Evolutionary conservation across 2,329 filamentous ascomycete species (phyloP).

Genomic region (Aspergillus proliferans): DNA sequence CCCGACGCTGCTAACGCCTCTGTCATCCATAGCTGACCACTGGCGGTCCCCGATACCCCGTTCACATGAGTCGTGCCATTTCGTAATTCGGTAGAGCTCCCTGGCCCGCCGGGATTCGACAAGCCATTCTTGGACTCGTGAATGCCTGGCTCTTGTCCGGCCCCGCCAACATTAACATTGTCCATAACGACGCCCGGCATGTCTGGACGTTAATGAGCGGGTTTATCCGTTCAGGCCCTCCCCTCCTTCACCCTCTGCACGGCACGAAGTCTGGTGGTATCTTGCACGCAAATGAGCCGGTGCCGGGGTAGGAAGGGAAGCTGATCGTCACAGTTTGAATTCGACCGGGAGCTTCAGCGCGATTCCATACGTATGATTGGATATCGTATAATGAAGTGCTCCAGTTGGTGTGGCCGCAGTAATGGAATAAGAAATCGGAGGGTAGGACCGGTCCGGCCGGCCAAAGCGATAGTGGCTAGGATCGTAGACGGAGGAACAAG

Average conservation of each 20-base stretch:
- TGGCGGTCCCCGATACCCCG: constrained; percentile 15
- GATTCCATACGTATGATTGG: constrained; percentile 24
- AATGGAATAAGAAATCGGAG: not conserved
- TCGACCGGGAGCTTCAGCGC: constrained; percentile 13
- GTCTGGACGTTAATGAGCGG: constrained; percentile 16
- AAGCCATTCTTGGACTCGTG: constrained; percentile 21
- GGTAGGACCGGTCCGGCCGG: not conserved
- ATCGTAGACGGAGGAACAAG: not conserved
- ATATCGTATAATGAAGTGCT: not conserved
- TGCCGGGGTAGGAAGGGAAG: constrained; percentile 21
- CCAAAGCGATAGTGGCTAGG: not conserved
- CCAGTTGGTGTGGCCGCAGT: not conserved
- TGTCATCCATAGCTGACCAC: constrained; percentile 6
- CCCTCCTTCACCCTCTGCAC: constrained; percentile 25
- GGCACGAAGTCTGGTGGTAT: constrained; percentile 17
- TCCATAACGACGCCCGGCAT: constrained; percentile 42
- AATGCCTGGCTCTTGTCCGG: constrained; percentile 16
- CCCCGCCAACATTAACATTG: constrained; percentile 24
- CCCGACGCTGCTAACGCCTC: constrained; percentile 2
- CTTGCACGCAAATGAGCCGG: constrained; percentile 12
- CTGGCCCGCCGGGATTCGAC: constrained; percentile 12
- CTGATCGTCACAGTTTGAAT: constrained; percentile 11
- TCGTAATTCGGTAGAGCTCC: constrained; percentile 9
- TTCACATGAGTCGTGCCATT: constrained; percentile 23
- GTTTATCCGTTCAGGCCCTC: constrained; percentile 15